A percentile compares a stretch with the other conserved stretches of the same genome.
Evolutionary conservation across 208 protist species (phyloP).

Genomic region (Leishmania amazonensis): DNA sequence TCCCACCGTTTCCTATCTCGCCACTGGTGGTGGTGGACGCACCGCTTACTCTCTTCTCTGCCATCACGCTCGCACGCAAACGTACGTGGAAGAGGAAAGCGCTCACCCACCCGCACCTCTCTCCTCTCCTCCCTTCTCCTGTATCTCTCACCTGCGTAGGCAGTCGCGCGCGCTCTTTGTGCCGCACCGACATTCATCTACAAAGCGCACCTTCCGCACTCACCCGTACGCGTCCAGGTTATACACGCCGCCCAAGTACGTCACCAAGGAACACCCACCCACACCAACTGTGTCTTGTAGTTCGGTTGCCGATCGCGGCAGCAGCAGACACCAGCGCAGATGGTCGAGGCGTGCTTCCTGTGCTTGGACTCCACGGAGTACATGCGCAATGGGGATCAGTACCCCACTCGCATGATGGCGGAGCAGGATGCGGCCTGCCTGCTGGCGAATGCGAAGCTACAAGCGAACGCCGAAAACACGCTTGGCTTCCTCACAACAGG

Average conservation of each 20-base stretch:
- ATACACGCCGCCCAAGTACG: neutral
- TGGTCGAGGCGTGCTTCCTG: constrained; percentile 91
- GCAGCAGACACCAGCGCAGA: constrained; percentile 11
- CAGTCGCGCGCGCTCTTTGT: neutral
- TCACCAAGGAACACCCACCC: neutral
- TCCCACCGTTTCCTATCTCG: neutral
- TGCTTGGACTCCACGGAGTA: constrained; percentile 97
- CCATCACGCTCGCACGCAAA: neutral
- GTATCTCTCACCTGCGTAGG: neutral
- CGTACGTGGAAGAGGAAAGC: neutral
- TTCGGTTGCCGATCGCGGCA: neutral
- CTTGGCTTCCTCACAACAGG: constrained; percentile 96
- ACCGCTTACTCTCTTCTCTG: neutral
- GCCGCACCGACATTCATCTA: neutral
- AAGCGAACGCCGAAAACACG: constrained; percentile 97
- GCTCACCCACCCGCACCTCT: no score
- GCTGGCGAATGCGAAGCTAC: constrained; percentile 93
- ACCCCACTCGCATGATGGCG: constrained; percentile 95
- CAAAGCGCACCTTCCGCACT: neutral
- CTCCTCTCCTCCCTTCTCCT: neutral
- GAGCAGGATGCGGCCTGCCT: constrained; percentile 97
- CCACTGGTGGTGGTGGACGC: neutral
- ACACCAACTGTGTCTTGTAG: neutral
- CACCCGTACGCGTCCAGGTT: neutral
- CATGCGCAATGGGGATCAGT: constrained; percentile 99